Conservation (phyloP, 306 rosid species). For the Dalbergia cochinchinensis region DNA sequence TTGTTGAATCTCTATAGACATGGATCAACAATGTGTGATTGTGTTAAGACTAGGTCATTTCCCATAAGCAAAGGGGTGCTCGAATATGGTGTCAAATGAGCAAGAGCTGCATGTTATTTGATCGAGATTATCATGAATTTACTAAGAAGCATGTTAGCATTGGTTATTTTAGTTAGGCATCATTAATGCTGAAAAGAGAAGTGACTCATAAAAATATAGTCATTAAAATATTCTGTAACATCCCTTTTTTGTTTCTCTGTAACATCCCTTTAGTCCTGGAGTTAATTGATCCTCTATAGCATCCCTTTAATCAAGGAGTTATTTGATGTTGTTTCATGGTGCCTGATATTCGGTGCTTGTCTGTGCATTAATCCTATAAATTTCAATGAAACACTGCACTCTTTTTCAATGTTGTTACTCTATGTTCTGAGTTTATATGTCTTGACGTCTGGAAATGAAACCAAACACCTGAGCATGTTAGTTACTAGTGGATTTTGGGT, state of each 20-base stretch:
- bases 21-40: not conserved
- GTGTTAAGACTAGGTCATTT: not conserved
- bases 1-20: not conserved
- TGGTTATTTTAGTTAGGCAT: too few relatives aligned
- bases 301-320: not conserved
- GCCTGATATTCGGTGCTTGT: not conserved
- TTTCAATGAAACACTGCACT: not conserved
- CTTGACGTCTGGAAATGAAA: not conserved
- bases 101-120: too few relatives aligned
- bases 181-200: too few relatives aligned
- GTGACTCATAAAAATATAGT: too few relatives aligned
- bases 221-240: not conserved
- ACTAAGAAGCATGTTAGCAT: not conserved
- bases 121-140: too few relatives aligned
- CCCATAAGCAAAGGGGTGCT: not conserved
- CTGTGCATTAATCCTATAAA: not conserved
- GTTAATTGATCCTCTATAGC: too few relatives aligned
- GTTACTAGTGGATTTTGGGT: not conserved
- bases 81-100: too few relatives aligned
- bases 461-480: not conserved
- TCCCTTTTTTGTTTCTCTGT: not conserved
- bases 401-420: not conserved
- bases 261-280: not conserved
- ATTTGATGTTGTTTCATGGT: not conserved
- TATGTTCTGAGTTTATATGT: not conserved